Evolutionary conservation across 805 yeast species (phyloP).

Genomic region (Blastobotrys muscicola): DNA sequence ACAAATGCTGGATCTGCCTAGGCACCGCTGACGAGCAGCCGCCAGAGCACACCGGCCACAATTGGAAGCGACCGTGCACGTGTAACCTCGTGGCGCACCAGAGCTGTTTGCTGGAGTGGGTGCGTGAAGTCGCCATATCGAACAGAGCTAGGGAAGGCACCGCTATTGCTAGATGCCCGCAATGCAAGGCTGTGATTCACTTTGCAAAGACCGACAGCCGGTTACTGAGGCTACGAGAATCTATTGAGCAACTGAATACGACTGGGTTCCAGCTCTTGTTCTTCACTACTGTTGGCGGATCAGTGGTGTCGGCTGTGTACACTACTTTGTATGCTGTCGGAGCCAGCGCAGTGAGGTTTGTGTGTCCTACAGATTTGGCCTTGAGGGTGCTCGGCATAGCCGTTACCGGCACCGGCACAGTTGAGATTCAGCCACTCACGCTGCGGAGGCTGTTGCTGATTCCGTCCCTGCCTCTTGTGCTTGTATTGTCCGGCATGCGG

Average conservation of each 20-base stretch:
- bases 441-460: constrained; percentile 14
- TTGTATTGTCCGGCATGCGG: constrained; percentile 14
- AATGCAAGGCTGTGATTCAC: constrained; percentile 22
- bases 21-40: constrained; percentile 28
- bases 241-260: constrained; percentile 11
- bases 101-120: constrained; percentile 36
- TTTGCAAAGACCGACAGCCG: constrained; percentile 12
- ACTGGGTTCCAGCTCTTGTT: constrained; percentile 11
- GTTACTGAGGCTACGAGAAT: constrained; percentile 13
- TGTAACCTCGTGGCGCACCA: constrained; percentile 40
- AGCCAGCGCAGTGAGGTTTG: constrained; percentile 17
- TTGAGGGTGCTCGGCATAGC: constrained; percentile 17
- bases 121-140: constrained; percentile 23
- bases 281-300: constrained; percentile 12
- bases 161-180: constrained; percentile 23
- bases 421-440: constrained; percentile 11
- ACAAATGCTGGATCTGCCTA: constrained; percentile 32
- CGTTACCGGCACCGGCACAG: constrained; percentile 4
- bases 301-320: constrained; percentile 14
- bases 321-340: constrained; percentile 23
- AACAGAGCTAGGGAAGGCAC: constrained; percentile 6
- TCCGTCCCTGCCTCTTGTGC: constrained; percentile 19
- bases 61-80: constrained; percentile 38
- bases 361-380: constrained; percentile 24
- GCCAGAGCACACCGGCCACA: constrained; percentile 24